These are phyloP conservation scores for Candida vaughaniae DNA, from an alignment of 805 yeast genomes.

Conservation along the genomic window DNA sequence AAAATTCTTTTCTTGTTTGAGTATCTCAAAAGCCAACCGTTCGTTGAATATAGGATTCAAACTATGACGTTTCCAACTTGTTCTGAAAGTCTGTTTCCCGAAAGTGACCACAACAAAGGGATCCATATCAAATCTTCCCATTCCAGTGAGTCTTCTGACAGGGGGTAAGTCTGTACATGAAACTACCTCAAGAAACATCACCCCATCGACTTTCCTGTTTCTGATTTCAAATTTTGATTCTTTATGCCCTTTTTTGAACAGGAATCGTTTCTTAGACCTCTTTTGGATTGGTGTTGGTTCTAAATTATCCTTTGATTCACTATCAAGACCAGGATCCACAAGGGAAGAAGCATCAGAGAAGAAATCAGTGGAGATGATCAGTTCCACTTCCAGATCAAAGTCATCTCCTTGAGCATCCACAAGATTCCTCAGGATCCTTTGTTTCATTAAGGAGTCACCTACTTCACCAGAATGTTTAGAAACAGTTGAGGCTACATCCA, in stretches of 20 bases:
- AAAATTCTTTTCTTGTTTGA: conserved; percentile 61
- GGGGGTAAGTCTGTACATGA: conserved; percentile 81
- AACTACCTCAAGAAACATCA: conserved; percentile 71
- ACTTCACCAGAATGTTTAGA: conserved; percentile 7
- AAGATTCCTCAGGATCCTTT: conserved; percentile 8
- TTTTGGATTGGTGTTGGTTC: not conserved
- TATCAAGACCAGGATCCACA: not conserved
- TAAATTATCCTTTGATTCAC: not conserved
- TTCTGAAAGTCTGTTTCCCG: conserved; percentile 83
- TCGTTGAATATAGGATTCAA: conserved; percentile 82
- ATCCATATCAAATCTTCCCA: conserved; percentile 85
- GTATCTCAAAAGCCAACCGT: conserved; percentile 73
- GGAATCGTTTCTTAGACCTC: conserved; percentile 2
- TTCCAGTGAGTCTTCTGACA: conserved; percentile 61
- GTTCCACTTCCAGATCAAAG: conserved; percentile 1
- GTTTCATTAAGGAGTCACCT: conserved; percentile 7
- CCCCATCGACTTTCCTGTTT: conserved; percentile 54
- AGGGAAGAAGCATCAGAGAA: conserved; percentile 2
- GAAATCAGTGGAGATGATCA: not conserved
- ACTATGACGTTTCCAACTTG: conserved; percentile 81
- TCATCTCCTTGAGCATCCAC: conserved; percentile 4
- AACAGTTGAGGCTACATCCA: conserved; percentile 21
- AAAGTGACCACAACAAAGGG: conserved; percentile 92
- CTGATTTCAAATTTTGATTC: conserved; percentile 34
- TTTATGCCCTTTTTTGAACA: conserved; percentile 3